Evolutionary conservation across 2,329 filamentous ascomycete genomes (phyloP), one percentile per base, ranked within the genome.

Genomic region (Malbranchea cinnamomea): DNA sequence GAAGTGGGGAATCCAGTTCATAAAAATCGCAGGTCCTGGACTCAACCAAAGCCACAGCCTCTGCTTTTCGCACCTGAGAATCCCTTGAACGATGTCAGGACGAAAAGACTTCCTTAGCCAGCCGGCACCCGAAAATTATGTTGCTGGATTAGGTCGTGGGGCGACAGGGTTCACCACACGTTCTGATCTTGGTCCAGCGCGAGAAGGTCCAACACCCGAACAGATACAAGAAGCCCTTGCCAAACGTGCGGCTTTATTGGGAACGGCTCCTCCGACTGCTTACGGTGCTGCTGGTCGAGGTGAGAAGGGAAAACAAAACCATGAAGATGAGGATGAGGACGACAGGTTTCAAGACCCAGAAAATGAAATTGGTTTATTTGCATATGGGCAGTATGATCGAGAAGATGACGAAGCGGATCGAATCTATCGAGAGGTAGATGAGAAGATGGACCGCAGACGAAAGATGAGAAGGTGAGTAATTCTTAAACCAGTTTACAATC

Each of bases 201-300:
- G 87, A 46, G 87, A 94, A 62, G 89, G 89, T 10, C 89, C 89
- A 28, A 93, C 81, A 37, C 87, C 94, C 47, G 89, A 98, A 52
- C 87, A 95, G 59, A 94, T 98, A 60, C 94, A 95, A 56, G 89
- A 93, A 55, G 85, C 83, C 38, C 78, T 98, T 44, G 85, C 85
- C 28, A 94, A 94, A 58, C 77, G 91, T 45, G 87, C 89, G 5
- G 80, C 82, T 34, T 74, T 81, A 48, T 70, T 95, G 1, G 77
- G 76, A 26, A 69, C 71, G 38, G 71, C 74, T n/a, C 66, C 74
- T 14, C 74, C 76, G 0, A 77, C 74, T 32, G 74, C 76, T 13
- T 82, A 81, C 36, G 87, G 85, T 4, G 72, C 71, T 5, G 52
- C 56, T 1, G 31, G 26, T 13, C 72, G 70, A 30, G 70, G 74